Conservation (phyloP, 1,139 yeast species). For the Pneumocystis wakefieldiae region DNA sequence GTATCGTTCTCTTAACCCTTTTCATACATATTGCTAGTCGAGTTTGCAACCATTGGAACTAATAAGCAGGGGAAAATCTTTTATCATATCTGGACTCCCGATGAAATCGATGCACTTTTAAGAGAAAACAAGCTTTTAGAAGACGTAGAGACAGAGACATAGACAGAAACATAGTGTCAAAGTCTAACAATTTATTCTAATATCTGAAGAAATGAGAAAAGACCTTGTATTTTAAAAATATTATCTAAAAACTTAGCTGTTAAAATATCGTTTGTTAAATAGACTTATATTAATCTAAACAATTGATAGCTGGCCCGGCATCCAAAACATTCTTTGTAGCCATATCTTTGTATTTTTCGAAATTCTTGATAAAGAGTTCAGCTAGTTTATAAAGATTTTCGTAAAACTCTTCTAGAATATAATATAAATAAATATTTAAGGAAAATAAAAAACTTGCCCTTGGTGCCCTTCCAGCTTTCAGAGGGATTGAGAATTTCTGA, state of each 20-base stretch:
- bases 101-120: conserved; percentile 60
- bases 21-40: conserved; percentile 29
- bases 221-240: no score
- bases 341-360: conserved; percentile 65
- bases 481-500: conserved; percentile 74
- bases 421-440: not conserved
- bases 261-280: not conserved
- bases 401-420: conserved; percentile 28
- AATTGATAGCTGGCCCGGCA: conserved; percentile 57
- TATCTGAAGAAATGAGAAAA: no score
- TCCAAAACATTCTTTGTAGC: conserved; percentile 78
- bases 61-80: conserved; percentile 36
- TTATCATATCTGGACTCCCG: conserved; percentile 66
- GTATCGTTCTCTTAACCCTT: not conserved
- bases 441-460: conserved; percentile 17
- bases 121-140: conserved; percentile 37
- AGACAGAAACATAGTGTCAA: not conserved
- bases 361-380: conserved; percentile 66
- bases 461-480: conserved; percentile 53
- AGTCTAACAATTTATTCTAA: no score
- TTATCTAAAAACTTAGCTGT: not conserved
- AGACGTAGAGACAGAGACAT: not conserved
- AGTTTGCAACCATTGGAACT: conserved; percentile 64
- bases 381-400: conserved; percentile 65
- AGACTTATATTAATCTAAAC: not conserved